Conservation (phyloP, 768 basidiomycete species). For the Psilocybe azurescens region DNA sequence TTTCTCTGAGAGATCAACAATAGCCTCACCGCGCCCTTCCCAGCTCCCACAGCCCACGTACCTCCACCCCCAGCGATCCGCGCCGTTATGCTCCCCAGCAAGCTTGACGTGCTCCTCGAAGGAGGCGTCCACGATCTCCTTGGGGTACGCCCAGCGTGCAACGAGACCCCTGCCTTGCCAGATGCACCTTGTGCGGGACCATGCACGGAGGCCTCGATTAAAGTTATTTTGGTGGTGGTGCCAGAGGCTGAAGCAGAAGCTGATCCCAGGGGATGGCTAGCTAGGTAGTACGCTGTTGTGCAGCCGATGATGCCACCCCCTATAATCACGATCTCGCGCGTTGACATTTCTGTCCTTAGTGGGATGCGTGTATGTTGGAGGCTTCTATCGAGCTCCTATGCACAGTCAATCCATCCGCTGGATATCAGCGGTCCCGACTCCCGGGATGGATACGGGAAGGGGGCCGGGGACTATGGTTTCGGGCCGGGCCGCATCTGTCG, state of each 20-base stretch:
- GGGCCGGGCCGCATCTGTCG: no score
- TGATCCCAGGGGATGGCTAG: conserved; percentile 50
- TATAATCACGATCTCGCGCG: conserved; percentile 67
- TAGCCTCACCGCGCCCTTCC: conserved; percentile 63
- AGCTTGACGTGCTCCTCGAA: conserved; percentile 78
- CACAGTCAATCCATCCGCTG: neutral
- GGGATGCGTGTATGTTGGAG: neutral
- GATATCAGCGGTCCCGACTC: no score
- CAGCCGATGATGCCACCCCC: conserved; percentile 90
- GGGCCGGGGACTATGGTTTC: no score
- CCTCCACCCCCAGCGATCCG: conserved; percentile 83
- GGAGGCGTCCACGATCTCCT: conserved; percentile 71
- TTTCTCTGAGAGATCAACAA: conserved; percentile 9
- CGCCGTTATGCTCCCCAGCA: conserved; percentile 70
- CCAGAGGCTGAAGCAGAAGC: conserved; percentile 19
- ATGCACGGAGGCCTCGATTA: conserved; percentile 72
- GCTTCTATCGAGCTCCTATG: neutral
- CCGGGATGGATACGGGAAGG: no score
- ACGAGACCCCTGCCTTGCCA: conserved; percentile 88
- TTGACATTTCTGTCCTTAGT: neutral
- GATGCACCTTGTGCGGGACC: conserved; percentile 81
- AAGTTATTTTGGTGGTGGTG: conserved; percentile 49
- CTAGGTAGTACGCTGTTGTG: conserved; percentile 82
- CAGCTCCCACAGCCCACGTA: conserved; percentile 75
- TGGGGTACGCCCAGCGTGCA: conserved; percentile 85